phyloP scores from a whole-genome alignment of 169 alveolate species.

The Eimeria sp. region DNA sequence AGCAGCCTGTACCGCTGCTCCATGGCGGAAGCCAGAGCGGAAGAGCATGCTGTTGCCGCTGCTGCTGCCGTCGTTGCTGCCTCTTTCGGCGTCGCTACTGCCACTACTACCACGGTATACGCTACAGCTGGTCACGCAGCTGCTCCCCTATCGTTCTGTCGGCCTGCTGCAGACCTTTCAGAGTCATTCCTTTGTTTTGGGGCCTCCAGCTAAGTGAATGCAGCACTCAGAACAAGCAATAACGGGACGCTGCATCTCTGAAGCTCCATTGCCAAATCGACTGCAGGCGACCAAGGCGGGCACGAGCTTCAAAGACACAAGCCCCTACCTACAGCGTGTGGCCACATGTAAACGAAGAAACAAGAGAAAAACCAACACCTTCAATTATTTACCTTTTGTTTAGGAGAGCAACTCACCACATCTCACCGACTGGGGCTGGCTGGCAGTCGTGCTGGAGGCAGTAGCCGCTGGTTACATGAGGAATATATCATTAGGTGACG shows the following conservation, averaged over 20 bases:
- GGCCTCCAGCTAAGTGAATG: conserved; percentile 15
- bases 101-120: neutral
- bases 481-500: neutral
- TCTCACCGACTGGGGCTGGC: conserved; percentile 35
- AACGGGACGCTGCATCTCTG: neutral
- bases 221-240: neutral
- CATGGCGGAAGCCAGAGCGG: conserved; percentile 78
- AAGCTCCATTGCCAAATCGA: conserved; percentile 49
- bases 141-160: conserved; percentile 1
- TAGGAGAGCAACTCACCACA: neutral
- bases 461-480: neutral
- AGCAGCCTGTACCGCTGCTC: conserved; percentile 78
- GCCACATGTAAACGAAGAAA: neutral
- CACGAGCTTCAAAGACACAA: neutral
- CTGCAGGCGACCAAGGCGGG: neutral
- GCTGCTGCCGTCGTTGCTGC: conserved; percentile 12
- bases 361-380: neutral
- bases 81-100: neutral
- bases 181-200: conserved; percentile 15
- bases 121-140: conserved; percentile 6
- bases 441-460: conserved; percentile 27
- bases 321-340: neutral
- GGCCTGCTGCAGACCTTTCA: conserved; percentile 2
- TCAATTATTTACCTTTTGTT: neutral
- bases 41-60: conserved; percentile 75